phyloP scores from a whole-genome alignment of 2,329 filamentous ascomycete genomes.

The Diaporthe longicolla region DNA sequence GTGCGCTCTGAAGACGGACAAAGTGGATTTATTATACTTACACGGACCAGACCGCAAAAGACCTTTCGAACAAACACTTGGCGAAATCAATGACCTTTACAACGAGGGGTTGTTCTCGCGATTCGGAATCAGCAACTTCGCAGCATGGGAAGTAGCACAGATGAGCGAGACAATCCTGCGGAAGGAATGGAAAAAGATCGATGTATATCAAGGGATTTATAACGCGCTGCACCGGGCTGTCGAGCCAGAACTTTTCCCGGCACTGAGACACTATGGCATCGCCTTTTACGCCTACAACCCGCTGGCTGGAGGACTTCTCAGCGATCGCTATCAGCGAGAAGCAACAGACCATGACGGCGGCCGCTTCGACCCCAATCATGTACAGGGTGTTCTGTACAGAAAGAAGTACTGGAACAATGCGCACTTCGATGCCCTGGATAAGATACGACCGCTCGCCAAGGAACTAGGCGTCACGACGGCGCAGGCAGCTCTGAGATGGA shows the following conservation, averaged over 20 bases:
- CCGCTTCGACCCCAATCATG: conserved; percentile 56
- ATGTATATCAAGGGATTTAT: conserved; percentile 61
- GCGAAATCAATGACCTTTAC: conserved; percentile 61
- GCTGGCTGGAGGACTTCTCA: conserved; percentile 61
- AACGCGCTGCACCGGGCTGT: conserved; percentile 48
- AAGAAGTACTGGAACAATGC: conserved; percentile 74
- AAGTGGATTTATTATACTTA: conserved; percentile 64
- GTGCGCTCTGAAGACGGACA: conserved; percentile 54
- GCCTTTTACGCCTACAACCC: conserved; percentile 58
- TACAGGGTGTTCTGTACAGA: conserved; percentile 62
- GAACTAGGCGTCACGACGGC: conserved; percentile 74
- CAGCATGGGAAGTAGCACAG: conserved; percentile 61
- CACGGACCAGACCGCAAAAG: conserved; percentile 63
- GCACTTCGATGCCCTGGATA: conserved; percentile 67
- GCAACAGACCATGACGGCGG: conserved; percentile 51
- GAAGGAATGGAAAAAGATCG: conserved; percentile 58
- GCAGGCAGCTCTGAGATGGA: conserved; percentile 76
- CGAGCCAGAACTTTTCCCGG: conserved; percentile 58
- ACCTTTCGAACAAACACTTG: conserved; percentile 61
- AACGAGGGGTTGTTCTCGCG: conserved; percentile 60
- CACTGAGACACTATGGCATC: conserved; percentile 58
- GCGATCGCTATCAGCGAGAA: conserved; percentile 53
- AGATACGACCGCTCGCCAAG: conserved; percentile 72
- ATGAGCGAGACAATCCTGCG: conserved; percentile 60
- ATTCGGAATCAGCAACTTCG: conserved; percentile 62